Evolutionary conservation across 176 grass and related monocot species (phyloP).

Genomic region (Ensete ventricosum): DNA sequence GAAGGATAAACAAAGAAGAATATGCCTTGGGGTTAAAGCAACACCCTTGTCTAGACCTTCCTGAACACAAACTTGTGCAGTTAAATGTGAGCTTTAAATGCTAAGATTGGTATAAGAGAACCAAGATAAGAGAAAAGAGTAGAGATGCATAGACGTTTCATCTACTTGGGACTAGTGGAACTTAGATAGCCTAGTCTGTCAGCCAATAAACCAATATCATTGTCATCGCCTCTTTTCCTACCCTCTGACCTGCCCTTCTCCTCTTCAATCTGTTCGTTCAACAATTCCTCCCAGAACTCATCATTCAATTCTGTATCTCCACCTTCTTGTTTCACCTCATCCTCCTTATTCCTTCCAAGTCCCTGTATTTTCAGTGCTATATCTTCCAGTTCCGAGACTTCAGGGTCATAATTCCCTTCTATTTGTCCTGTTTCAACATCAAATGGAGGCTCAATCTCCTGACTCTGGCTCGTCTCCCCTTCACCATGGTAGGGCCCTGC

Average conservation of each 20-base stretch:
- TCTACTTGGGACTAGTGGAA: slow-evolving; percentile 25
- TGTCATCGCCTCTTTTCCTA: slow-evolving; percentile 12
- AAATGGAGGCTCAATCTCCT: slow-evolving; percentile 3
- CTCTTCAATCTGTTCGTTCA: slow-evolving; percentile 39
- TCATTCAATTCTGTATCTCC: slow-evolving; percentile 29
- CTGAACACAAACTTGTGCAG: no score
- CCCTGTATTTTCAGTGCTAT: slow-evolving; percentile 40
- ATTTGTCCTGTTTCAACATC: neutral
- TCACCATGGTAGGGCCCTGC: neutral
- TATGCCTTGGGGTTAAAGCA: no score
- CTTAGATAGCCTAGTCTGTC: slow-evolving; percentile 28
- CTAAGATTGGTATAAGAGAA: neutral
- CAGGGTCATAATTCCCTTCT: slow-evolving; percentile 1
- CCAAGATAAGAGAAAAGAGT: neutral
- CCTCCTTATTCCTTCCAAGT: slow-evolving; percentile 12
- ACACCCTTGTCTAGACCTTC: no score
- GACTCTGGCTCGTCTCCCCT: neutral
- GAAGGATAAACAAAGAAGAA: no score
- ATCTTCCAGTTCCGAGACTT: slow-evolving; percentile 33
- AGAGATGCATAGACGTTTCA: slow-evolving; percentile 10
- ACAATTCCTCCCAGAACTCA: slow-evolving; percentile 66
- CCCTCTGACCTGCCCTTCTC: neutral
- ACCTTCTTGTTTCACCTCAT: neutral
- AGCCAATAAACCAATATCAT: slow-evolving; percentile 28
- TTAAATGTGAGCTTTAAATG: neutral